These are phyloP conservation scores for Salix viminalis DNA, from an alignment of 345 rosid genomes.

Conservation along the genomic window DNA sequence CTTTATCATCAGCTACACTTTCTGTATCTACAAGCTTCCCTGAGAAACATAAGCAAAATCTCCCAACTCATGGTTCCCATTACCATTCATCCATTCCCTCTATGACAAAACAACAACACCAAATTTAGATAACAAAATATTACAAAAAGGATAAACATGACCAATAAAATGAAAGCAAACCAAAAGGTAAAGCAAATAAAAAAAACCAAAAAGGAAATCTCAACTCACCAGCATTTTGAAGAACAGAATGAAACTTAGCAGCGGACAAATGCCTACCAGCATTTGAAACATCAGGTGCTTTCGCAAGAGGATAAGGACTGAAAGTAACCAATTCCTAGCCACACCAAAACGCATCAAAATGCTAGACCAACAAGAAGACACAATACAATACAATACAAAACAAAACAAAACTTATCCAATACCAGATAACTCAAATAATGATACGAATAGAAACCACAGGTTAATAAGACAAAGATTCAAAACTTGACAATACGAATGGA, in stretches of 20 bases:
- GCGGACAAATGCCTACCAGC: constrained; percentile 93
- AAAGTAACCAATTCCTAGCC: constrained; percentile 84
- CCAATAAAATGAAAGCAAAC: background rate
- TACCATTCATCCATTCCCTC: background rate
- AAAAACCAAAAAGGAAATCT: background rate
- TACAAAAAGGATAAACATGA: background rate
- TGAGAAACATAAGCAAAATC: constrained; percentile 19
- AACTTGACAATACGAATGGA: constrained; percentile 85
- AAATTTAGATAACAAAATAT: background rate
- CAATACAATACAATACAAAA: background rate
- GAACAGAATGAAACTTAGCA: constrained; percentile 69
- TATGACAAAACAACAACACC: background rate
- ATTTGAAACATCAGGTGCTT: constrained; percentile 62
- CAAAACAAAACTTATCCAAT: background rate
- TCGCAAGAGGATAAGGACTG: constrained; percentile 55
- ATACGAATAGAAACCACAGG: background rate
- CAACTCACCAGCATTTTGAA: constrained; percentile 55
- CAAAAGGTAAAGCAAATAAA: background rate
- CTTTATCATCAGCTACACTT: constrained; percentile 30
- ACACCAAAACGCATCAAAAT: background rate
- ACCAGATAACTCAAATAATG: background rate
- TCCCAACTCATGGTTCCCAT: background rate
- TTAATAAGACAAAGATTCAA: background rate
- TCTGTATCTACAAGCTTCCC: constrained; percentile 33
- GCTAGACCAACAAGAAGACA: background rate